Conservation (phyloP, 2,329 filamentous ascomycete species). For the Colletotrichum sp. region DNA sequence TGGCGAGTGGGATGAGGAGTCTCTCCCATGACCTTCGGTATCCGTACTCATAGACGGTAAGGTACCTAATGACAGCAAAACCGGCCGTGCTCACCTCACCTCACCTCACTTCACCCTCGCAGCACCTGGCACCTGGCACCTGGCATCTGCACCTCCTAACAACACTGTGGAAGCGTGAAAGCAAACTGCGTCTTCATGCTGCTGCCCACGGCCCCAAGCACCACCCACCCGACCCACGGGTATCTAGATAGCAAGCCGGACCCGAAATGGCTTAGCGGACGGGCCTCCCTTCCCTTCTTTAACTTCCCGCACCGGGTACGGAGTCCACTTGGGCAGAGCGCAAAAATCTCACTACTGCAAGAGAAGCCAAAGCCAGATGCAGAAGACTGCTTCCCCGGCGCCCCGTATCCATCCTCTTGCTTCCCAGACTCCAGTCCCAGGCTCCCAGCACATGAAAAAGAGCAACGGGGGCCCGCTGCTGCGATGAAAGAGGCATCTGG, state of each 20-base stretch:
- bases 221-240: not conserved
- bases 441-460: not conserved
- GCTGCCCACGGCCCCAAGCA: not conserved
- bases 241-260: slow-evolving; percentile 8
- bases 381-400: slow-evolving; percentile 1
- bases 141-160: not conserved
- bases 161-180: not conserved
- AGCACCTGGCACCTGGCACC: not conserved
- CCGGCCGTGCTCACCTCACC: not conserved
- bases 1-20: not conserved
- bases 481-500: not conserved
- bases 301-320: slow-evolving; percentile 7
- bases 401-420: not conserved
- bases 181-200: not conserved
- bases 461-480: not conserved
- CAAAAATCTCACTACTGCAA: not conserved
- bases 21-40: not conserved
- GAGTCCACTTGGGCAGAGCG: not conserved
- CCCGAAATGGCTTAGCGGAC: slow-evolving; percentile 13
- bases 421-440: not conserved
- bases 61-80: not conserved
- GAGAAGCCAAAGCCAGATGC: not conserved
- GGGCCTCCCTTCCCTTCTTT: not conserved
- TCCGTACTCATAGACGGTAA: not conserved
- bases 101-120: not conserved